These are phyloP conservation scores for Diatrype stigma DNA, from an alignment of 2,329 filamentous ascomycete species.

Conservation along the genomic window DNA sequence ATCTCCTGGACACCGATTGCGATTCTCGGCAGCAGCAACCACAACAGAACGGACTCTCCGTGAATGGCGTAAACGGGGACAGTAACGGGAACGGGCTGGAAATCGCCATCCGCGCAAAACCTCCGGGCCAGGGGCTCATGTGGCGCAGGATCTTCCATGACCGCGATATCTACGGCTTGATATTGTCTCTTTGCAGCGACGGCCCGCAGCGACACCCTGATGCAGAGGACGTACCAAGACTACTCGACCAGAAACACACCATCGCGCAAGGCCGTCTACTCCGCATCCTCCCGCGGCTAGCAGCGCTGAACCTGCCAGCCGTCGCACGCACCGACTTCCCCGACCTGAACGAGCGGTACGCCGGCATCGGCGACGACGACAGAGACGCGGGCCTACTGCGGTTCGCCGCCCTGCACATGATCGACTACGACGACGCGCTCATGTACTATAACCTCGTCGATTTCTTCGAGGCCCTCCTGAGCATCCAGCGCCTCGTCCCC, in stretches of 20 bases:
- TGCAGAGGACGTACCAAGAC: slow-evolving; percentile 12
- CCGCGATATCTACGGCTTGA: slow-evolving; percentile 38
- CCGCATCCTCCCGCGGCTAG: slow-evolving; percentile 46
- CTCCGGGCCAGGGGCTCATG: slow-evolving; percentile 47
- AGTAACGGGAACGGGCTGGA: too few relatives aligned
- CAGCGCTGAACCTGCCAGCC: slow-evolving; percentile 40
- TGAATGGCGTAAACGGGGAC: too few relatives aligned
- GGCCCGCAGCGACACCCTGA: slow-evolving; percentile 12
- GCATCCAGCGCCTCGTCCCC: slow-evolving; percentile 40
- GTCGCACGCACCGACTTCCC: slow-evolving; percentile 34
- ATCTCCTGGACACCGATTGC: slow-evolving; percentile 54
- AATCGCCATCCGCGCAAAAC: slow-evolving; percentile 32
- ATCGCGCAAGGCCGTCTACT: slow-evolving; percentile 52
- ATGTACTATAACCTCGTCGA: slow-evolving; percentile 50
- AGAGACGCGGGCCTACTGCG: slow-evolving; percentile 40
- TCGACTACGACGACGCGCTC: slow-evolving; percentile 44
- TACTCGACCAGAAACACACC: slow-evolving; percentile 35
- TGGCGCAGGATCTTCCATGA: slow-evolving; percentile 51
- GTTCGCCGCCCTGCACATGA: slow-evolving; percentile 49
- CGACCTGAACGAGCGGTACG: slow-evolving; percentile 26
- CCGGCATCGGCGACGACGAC: slow-evolving; percentile 18
- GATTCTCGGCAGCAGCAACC: slow-evolving; percentile 34
- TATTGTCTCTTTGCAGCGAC: slow-evolving; percentile 35
- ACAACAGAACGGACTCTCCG: slow-evolving; percentile 17
- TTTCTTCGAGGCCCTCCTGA: slow-evolving; percentile 49